Evolutionary conservation across 305 asterid species (phyloP).

Genomic region (Petunia hybrid): DNA sequence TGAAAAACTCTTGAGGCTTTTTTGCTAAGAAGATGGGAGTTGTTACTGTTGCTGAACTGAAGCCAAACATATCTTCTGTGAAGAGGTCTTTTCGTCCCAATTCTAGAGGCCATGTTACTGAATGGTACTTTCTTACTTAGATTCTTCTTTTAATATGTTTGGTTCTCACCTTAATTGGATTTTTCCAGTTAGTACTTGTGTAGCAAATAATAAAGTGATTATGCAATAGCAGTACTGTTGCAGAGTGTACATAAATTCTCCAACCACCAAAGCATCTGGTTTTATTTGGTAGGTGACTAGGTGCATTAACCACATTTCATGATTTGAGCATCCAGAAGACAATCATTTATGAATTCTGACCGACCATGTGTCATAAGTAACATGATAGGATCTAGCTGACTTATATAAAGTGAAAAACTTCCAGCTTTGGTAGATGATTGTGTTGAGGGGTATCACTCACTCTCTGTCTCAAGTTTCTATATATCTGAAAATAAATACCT

Average conservation of each 20-base stretch:
- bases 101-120: constrained; percentile 71
- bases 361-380: too few relatives aligned
- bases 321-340: neutral
- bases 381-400: neutral
- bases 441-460: too few relatives aligned
- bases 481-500: too few relatives aligned
- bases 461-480: too few relatives aligned
- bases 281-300: neutral
- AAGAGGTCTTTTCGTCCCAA: constrained; percentile 69
- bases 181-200: neutral
- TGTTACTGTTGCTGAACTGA: constrained; percentile 71
- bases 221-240: too few relatives aligned
- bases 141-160: neutral
- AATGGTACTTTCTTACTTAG: constrained; percentile 55
- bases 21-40: constrained; percentile 60
- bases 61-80: constrained; percentile 78
- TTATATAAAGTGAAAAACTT: too few relatives aligned
- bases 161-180: neutral
- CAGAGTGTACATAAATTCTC: neutral
- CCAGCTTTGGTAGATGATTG: neutral
- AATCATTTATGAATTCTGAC: neutral
- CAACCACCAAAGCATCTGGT: neutral
- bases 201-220: neutral
- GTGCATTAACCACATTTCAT: neutral
- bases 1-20: neutral